Base-by-base conservation (phyloP, 176 grass and related monocot genomes). In the Alloteropsis semialata region DNA sequence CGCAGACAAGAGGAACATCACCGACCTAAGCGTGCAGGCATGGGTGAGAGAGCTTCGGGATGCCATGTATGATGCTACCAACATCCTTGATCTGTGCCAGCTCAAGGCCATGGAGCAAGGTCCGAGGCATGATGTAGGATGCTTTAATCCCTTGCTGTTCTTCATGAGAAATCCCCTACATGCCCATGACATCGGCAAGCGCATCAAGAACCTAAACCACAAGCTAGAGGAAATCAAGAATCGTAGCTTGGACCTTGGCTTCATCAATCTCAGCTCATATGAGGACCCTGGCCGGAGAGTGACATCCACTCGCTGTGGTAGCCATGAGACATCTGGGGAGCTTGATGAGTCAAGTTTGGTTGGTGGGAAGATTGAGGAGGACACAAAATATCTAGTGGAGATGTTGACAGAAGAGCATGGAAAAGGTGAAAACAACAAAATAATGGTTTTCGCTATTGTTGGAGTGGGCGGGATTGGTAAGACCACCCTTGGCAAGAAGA, bases 391-490 rank as follows among this genome's bases (percentile, higher is more conserved):
- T n/a, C n/a, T n/a, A n/a, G n/a, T n/a, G n/a, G n/a, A n/a, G n/a
- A n/a, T n/a, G n/a, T n/a, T n/a, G n/a, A n/a, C n/a, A n/a, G n/a
- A n/a, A n/a, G n/a, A n/a, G n/a, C n/a, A n/a, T n/a, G n/a, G n/a
- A n/a, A n/a, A n/a, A n/a, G n/a, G n/a, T n/a, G n/a, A n/a, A n/a
- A n/a, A n/a, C n/a, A n/a, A n/a, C n/a, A n/a, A n/a, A n/a, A n/a
- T n/a, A n/a, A n/a, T 22, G 37, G 22, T 75, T 43, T 32, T 82
- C 65, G 67, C 85, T 16, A 77, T 88, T 25, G 58, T 50, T 5
- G 85, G 66, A 50, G 62, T 75, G 12, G 65, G 77, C 2, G 85
- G 85, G 4, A 81, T 87, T 3, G 85, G 78, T 33, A 82, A 87
- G 24, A 87, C 78, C 19, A 82, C 85, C 11, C 56, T 87, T 9